Conservation (phyloP, 148 eudicot species). For the Fagopyrum esculentum region DNA sequence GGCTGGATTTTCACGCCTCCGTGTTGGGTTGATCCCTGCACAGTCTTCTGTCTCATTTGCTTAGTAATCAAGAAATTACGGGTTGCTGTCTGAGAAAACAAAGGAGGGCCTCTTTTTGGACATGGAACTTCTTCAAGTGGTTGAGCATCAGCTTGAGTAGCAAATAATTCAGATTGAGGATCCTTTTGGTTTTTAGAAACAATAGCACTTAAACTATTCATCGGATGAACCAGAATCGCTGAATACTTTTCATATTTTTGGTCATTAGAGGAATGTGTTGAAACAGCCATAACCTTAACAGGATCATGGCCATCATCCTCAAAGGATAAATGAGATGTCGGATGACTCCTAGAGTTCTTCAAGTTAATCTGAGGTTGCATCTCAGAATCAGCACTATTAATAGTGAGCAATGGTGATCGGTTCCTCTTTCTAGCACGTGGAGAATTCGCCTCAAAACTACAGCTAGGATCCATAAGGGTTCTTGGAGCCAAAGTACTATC, state of each 20-base stretch:
- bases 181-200: neutral
- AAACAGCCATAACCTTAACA: neutral
- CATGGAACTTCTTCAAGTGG: neutral
- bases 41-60: constrained; percentile 27
- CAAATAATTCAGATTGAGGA: constrained; percentile 9
- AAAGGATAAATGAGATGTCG: too few species aligned
- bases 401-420: neutral
- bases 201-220: neutral
- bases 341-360: neutral
- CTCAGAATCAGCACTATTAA: neutral
- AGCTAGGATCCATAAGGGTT: neutral
- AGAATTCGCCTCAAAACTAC: neutral
- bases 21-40: constrained; percentile 19
- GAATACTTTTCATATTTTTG: neutral
- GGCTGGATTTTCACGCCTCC: constrained; percentile 48
- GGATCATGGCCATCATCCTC: neutral
- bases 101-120: constrained; percentile 28
- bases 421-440: neutral
- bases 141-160: too few species aligned
- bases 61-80: constrained; percentile 41
- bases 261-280: neutral
- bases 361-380: neutral
- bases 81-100: constrained; percentile 44
- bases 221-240: neutral
- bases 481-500: too few species aligned